A percentile compares a stretch with the other conserved stretches of the same genome.
These are phyloP conservation scores for Anthostomella pinea DNA, from an alignment of 2,329 filamentous ascomycete species.

Conservation along the genomic window DNA sequence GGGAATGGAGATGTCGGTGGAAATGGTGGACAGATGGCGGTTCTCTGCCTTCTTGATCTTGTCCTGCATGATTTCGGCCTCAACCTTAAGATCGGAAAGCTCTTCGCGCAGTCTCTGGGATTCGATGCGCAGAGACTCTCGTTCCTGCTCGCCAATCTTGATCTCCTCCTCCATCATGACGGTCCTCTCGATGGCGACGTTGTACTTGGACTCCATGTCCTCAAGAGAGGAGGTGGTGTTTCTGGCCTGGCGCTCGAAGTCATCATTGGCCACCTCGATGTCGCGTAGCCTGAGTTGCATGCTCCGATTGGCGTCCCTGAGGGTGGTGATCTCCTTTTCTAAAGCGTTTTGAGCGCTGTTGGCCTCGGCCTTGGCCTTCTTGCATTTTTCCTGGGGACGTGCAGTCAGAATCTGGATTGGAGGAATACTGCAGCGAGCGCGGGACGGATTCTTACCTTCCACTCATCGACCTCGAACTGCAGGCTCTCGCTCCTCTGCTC, in stretches of 20 bases:
- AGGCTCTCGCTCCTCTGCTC: constrained; percentile 84
- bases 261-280: constrained; percentile 96
- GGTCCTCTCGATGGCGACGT: constrained; percentile 83
- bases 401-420: constrained; percentile 15
- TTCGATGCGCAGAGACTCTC: constrained; percentile 85
- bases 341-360: constrained; percentile 79
- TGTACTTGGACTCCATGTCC: constrained; percentile 96
- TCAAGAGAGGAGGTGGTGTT: constrained; percentile 95
- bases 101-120: constrained; percentile 87
- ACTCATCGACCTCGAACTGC: constrained; percentile 91
- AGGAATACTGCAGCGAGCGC: constrained; percentile 2
- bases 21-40: constrained; percentile 57
- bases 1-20: constrained; percentile 59
- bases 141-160: constrained; percentile 84
- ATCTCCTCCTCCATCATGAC: constrained; percentile 97
- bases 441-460: constrained; percentile 70
- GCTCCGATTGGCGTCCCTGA: constrained; percentile 80
- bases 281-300: constrained; percentile 83
- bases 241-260: constrained; percentile 93
- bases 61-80: constrained; percentile 90
- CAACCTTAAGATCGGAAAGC: constrained; percentile 87
- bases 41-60: constrained; percentile 74
- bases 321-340: constrained; percentile 91
- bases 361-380: constrained; percentile 86
- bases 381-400: constrained; percentile 77